These are phyloP conservation scores for Talaromyces adpressus DNA, from an alignment of 495 filamentous ascomycete genomes.

Conservation along the genomic window DNA sequence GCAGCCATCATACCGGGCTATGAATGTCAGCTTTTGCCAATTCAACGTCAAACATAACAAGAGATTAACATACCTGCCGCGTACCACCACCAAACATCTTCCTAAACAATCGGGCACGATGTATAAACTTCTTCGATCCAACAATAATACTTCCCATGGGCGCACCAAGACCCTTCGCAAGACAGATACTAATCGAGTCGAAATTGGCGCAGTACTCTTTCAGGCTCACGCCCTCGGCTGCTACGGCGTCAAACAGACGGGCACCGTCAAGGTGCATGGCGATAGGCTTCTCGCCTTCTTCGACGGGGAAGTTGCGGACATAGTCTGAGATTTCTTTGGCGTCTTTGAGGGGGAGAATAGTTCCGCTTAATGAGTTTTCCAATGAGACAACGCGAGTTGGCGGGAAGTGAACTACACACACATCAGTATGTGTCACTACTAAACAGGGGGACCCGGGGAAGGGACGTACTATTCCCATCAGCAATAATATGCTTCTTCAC, in stretches of 20 bases:
- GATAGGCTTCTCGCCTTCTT: constrained; percentile 23
- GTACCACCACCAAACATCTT: constrained; percentile 70
- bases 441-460: neutral
- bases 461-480: constrained; percentile 27
- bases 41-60: neutral
- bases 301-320: constrained; percentile 41
- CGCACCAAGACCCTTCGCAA: constrained; percentile 72
- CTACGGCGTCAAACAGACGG: constrained; percentile 58
- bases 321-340: constrained; percentile 52
- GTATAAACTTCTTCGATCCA: constrained; percentile 47
- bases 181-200: constrained; percentile 64
- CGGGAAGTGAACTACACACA: constrained; percentile 44
- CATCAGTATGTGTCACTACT: neutral
- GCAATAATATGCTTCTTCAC: constrained; percentile 46
- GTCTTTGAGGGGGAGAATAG: constrained; percentile 59
- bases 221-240: constrained; percentile 43
- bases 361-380: constrained; percentile 68
- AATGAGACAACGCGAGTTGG: constrained; percentile 63
- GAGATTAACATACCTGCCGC: constrained; percentile 39
- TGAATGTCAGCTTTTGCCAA: neutral
- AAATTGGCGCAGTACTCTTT: constrained; percentile 56
- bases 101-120: constrained; percentile 55
- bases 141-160: constrained; percentile 66
- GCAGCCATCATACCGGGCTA: constrained; percentile 28
- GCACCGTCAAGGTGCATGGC: constrained; percentile 70